These are phyloP conservation scores for Raphidocelis subcapitata DNA, from an alignment of 139 green algal genomes.

Conservation along the genomic window DNA sequence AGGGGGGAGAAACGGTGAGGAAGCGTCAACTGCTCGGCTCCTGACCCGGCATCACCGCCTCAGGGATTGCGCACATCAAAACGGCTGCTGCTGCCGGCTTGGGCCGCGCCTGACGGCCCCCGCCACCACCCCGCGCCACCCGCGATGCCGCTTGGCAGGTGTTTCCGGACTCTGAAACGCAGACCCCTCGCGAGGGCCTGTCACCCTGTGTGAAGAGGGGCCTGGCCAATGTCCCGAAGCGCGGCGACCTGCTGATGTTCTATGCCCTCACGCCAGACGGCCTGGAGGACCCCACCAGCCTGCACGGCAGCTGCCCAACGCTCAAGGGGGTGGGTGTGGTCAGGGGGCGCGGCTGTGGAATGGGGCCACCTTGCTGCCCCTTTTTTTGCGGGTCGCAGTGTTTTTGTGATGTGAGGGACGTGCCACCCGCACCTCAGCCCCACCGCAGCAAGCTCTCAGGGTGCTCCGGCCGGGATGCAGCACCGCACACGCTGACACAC, in stretches of 20 bases:
- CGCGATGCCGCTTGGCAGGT: conserved; percentile 31
- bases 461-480: too few relatives aligned
- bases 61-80: too few relatives aligned
- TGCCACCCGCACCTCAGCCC: too few relatives aligned
- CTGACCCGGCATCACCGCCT: neutral
- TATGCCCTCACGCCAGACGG: conserved; percentile 34
- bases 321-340: conserved; percentile 29
- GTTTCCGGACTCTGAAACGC: conserved; percentile 44
- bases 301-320: conserved; percentile 44
- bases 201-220: conserved; percentile 60
- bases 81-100: neutral
- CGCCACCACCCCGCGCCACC: conserved; percentile 14
- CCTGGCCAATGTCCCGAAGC: conserved; percentile 46
- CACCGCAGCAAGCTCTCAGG: too few relatives aligned
- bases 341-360: neutral
- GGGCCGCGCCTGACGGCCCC: neutral
- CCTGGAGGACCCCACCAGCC: conserved; percentile 24
- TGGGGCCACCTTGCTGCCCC: too few relatives aligned
- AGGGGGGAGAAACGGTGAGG: conserved; percentile 39
- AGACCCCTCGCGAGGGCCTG: conserved; percentile 38
- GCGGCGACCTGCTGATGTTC: conserved; percentile 25
- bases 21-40: neutral
- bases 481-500: too few relatives aligned
- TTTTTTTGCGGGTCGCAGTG: too few relatives aligned
- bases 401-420: too few relatives aligned